Base-by-base conservation (phyloP, 371 early-diverging fungal species). In the Synchytrium microbalum region DNA sequence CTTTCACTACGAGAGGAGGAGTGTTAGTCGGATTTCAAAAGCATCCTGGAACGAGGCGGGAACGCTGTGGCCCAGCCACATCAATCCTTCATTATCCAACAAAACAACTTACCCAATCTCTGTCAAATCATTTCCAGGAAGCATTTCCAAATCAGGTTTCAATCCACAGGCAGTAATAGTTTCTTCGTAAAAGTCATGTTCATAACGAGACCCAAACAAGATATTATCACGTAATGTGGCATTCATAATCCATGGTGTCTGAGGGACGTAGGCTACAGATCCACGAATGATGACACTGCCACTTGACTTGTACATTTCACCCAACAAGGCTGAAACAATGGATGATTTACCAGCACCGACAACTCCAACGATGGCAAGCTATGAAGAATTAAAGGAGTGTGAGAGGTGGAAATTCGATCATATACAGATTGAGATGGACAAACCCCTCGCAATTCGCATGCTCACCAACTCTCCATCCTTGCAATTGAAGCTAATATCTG, bases 291-390 rank as follows among this genome's bases (percentile, higher is more conserved):
- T 72, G 10, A 90, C 87, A 3, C 81, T 74, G 27, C 95, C 95
- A 23, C 23, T 2, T 1, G 0, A 3, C 64, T 86, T 87, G 62
- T 88, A 84, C 80, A 92, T 89, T 66, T 96, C 93, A 54, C 95
- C 96, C 25, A 94, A 75, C 10, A 95, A 69, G 0, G 92, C 88
- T 13, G 87, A 82, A 16, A 94, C 72, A 32, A 93, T 71, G 1
- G 92, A 88, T 16, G 90, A 88, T 68, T 94, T 95, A 29, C 95
- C 95, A 5, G 88, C 67, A 26, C 95, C 95, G 2, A 95, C 93
- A 54, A 86, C 84, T 8, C 25, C 54, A 33, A 65, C 26, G 19
- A 55, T 26, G 16, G 19, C 27, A 23, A 26, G 29, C 29, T 60
- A 13, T 5, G 59, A 28, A 30, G 19, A 28, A 31, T n/a, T n/a